Evolutionary conservation across 2,329 filamentous ascomycete genomes (phyloP).

Genomic region (Colletotrichum neosansevieriae): DNA sequence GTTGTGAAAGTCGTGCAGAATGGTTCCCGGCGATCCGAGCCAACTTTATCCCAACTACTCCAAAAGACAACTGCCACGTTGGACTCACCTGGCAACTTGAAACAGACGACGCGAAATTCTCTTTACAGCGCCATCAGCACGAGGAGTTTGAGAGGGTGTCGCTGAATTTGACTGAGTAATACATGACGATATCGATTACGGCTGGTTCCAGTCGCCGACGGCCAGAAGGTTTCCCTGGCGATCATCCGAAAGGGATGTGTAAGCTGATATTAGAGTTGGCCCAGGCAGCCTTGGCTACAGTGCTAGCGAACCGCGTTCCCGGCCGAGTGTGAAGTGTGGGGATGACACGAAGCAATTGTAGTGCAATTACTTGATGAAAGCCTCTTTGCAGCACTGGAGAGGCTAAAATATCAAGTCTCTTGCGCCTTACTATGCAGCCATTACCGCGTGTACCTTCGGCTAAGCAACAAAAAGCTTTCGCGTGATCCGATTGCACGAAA

Average conservation of each 20-base stretch:
- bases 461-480: no score
- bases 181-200: background rate
- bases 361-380: no score
- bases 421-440: no score
- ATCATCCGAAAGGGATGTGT: constrained; percentile 6
- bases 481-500: no score
- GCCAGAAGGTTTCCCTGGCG: background rate
- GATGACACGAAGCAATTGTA: no score
- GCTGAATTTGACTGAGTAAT: constrained; percentile 18
- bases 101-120: background rate
- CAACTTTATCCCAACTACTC: constrained; percentile 4
- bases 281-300: background rate
- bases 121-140: background rate
- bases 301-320: background rate
- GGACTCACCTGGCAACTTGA: background rate
- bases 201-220: no score
- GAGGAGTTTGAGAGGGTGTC: background rate
- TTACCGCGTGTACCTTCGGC: no score
- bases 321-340: no score
- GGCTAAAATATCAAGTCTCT: no score
- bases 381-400: no score
- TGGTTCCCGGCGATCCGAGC: background rate
- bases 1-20: background rate
- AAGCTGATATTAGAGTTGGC: background rate
- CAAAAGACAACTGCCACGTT: background rate